Evolutionary conservation across 225 moss, liverwort and hornwort genomes (phyloP), one percentile per base, ranked within the genome.

Genomic region (Neckera pumila): DNA sequence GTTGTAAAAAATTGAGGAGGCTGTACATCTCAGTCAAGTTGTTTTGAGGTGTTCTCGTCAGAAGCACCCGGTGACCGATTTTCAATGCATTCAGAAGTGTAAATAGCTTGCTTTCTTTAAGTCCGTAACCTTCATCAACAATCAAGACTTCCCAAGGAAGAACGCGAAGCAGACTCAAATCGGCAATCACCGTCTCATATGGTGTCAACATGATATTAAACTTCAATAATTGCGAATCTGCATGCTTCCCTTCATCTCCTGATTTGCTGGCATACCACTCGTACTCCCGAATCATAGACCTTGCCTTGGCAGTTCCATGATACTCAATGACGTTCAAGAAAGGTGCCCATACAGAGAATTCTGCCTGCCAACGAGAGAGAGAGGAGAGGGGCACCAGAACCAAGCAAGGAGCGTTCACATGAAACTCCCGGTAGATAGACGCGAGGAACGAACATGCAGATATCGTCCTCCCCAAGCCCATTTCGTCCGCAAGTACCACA

Each of bases 201-300:
- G 96, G 91, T 36, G 97, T 95, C 70, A 99, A 89, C 96, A 99
- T 96, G 79, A 99, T 94, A 87, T 97, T 91, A 75, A 99, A 97
- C 91, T 99, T 99, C 87, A 87, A 77, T 21, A 82, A 65, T 58
- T 87, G 92, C 34, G 90, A 90, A 64, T 89, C 80, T 17, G 73
- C 47, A 33, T 84, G 90, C 79, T 91, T 95, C 66, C 87, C 86
- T 89, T 94, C 94, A 58, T 90, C 89, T 57, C 89, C 90, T 40
- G 91, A 76, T 80, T 90, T 87, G 76, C 93, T 87, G 61, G 91
- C 92, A 93, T 95, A 91, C 98, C 98, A 99, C 85, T 99, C 98
- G 90, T 95, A 90, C 79, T 99, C 95, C 54, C 98, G 95, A 66
- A 97, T 95, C 79, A 93, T 77, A 82, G 93, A 88, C 87, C 96